These are phyloP conservation scores for Coelastrella sp. DNA, from an alignment of 139 green algal genomes.

Conservation along the genomic window DNA sequence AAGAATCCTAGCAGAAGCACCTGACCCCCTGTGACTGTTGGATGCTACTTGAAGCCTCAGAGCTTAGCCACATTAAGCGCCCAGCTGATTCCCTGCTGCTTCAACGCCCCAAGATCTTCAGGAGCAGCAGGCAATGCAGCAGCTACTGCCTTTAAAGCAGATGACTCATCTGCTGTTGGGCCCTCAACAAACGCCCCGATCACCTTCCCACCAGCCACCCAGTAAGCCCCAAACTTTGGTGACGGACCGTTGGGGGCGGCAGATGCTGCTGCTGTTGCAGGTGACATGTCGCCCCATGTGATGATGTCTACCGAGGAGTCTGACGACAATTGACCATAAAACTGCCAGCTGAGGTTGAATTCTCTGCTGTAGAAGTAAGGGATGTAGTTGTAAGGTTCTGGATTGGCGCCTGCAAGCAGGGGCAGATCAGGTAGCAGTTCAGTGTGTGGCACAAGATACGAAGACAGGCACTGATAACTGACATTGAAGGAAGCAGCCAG, in stretches of 20 bases:
- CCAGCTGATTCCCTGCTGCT: background rate
- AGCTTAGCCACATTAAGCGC: background rate
- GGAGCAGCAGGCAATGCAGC: slow-evolving; percentile 40
- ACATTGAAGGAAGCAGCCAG: no score
- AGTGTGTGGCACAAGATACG: no score
- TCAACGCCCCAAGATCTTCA: background rate
- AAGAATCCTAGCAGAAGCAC: no score
- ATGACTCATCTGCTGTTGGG: slow-evolving; percentile 77
- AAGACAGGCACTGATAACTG: no score
- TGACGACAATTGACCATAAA: slow-evolving; percentile 66
- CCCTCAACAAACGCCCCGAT: slow-evolving; percentile 90
- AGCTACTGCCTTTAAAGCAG: slow-evolving; percentile 73
- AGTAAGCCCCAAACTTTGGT: slow-evolving; percentile 91
- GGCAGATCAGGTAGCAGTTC: no score
- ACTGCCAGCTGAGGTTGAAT: slow-evolving; percentile 92
- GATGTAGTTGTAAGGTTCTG: slow-evolving; percentile 88
- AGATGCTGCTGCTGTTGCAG: slow-evolving; percentile 13
- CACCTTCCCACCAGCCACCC: slow-evolving; percentile 79
- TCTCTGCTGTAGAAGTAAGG: slow-evolving; percentile 95
- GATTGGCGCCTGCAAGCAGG: slow-evolving; percentile 45
- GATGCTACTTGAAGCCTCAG: background rate
- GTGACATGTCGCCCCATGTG: background rate
- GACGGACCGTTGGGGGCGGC: slow-evolving; percentile 31
- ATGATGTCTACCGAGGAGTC: background rate
- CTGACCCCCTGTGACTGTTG: no score